Base-by-base conservation (phyloP, 768 basidiomycete species). In the Lyophyllum semitale region DNA sequence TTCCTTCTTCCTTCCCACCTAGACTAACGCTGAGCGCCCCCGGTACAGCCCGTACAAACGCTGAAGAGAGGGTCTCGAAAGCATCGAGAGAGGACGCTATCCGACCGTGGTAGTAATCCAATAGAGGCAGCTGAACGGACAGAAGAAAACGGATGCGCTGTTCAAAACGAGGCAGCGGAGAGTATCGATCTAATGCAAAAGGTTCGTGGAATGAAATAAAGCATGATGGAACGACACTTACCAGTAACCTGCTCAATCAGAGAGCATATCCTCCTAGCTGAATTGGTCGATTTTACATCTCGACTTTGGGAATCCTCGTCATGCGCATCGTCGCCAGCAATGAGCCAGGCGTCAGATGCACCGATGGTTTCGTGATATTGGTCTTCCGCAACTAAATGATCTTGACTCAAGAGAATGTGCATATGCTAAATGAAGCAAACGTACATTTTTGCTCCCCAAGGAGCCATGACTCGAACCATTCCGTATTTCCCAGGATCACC, bases 391-490 rank as follows among this genome's bases (percentile, higher is more conserved):
- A 98, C 96, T 98, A 35, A 46, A 46, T 35, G 46, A 20, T 32
- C 35, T 23, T 32, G 38, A 18, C 42, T 48, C 25, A 43, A n/a
- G 29, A 51, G 20, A 50, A 23, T 26, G 18, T 9, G 40, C 2
- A 11, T 27, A 8, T 29, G 53, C 38, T 47, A n/a, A 33, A 9
- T 20, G n/a, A 30, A 40, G 11, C 29, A 48, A n/a, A 73, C 93
- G 64, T 65, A 95, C 96, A 98, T 63, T 84, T 80, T 63, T 87
- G 87, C 73, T 99, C 97, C 15, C 91, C 95, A 27, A 84, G 81
- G 30, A 97, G 69, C 97, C 97, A 99, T 3, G 84, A 80, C 38
- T 88, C 83, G 65, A 95, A 98, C 95, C 95, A 98, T 53, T 91
- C 89, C 49, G 83, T 79, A 57, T 87, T 84, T 7, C 87, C 91